Evolutionary conservation across 139 green algal genomes (phyloP).

Genomic region (Asterochloris erici): DNA sequence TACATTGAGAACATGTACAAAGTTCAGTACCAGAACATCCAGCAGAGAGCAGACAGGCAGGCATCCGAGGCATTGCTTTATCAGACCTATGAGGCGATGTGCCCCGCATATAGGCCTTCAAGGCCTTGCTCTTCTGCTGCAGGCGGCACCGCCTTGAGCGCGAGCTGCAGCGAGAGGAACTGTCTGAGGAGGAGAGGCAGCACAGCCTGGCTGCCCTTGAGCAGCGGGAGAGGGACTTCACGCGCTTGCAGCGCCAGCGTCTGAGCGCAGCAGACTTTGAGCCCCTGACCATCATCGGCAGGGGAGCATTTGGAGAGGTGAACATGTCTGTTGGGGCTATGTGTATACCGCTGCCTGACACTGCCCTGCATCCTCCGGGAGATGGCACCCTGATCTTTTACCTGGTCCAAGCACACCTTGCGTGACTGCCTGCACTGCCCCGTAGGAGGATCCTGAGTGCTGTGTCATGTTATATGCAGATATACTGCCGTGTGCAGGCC

Average conservation of each 20-base stretch:
- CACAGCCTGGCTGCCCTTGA: conserved; percentile 66
- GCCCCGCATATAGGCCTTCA: not conserved
- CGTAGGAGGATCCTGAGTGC: not conserved
- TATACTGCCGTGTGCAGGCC: not conserved
- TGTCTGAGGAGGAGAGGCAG: conserved; percentile 56
- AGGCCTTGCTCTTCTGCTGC: not conserved
- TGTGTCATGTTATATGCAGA: not conserved
- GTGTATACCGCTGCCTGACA: not conserved
- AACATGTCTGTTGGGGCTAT: not conserved
- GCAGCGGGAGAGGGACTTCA: conserved; percentile 71
- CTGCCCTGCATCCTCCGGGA: not conserved
- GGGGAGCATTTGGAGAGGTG: conserved; percentile 95
- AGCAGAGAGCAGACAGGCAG: conserved; percentile 70
- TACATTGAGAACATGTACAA: conserved; percentile 97
- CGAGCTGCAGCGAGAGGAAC: conserved; percentile 53
- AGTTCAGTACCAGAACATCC: conserved; percentile 67
- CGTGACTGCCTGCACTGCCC: not conserved
- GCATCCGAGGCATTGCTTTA: not conserved
- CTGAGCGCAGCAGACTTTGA: conserved; percentile 92
- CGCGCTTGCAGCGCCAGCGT: conserved; percentile 78
- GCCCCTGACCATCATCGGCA: conserved; percentile 90
- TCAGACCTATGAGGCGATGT: not conserved
- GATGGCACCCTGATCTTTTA: no score
- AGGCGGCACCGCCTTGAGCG: conserved; percentile 72
- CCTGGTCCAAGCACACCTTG: no score